phyloP scores from a whole-genome alignment of 192 early-diverging fungal genomes.

The Jimgerdemannia lactiflua region DNA sequence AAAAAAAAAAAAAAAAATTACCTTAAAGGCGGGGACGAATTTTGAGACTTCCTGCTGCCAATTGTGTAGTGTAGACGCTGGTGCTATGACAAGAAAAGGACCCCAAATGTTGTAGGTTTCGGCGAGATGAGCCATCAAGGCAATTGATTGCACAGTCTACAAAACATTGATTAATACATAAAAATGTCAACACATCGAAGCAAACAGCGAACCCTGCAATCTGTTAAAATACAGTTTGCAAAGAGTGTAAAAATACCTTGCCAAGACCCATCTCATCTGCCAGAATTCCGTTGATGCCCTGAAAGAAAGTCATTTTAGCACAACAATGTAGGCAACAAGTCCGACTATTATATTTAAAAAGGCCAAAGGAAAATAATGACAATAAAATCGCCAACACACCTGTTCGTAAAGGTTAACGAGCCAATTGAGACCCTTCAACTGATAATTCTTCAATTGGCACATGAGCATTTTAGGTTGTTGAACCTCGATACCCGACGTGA shows the following conservation, averaged over 20 bases:
- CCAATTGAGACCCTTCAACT: slow-evolving; percentile 85
- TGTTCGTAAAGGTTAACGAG: slow-evolving; percentile 84
- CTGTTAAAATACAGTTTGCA: too few relatives aligned
- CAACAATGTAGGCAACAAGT: not conserved
- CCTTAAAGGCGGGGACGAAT: slow-evolving; percentile 78
- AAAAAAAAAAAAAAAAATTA: slow-evolving; percentile 16
- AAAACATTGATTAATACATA: too few relatives aligned
- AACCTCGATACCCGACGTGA: slow-evolving; percentile 66
- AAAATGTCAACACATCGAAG: too few relatives aligned
- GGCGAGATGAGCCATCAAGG: slow-evolving; percentile 84
- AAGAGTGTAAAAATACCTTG: slow-evolving; percentile 16
- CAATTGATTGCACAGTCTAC: slow-evolving; percentile 88
- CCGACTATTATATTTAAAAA: not conserved
- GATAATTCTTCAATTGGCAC: slow-evolving; percentile 80
- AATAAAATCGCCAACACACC: slow-evolving; percentile 3
- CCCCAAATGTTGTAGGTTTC: slow-evolving; percentile 89
- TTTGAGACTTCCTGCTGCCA: slow-evolving; percentile 88
- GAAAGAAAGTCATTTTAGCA: not conserved
- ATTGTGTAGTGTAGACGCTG: slow-evolving; percentile 86
- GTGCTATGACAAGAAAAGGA: slow-evolving; percentile 87
- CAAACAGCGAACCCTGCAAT: too few relatives aligned
- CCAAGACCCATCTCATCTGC: slow-evolving; percentile 79
- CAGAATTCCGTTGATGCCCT: slow-evolving; percentile 86
- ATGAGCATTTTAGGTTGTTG: slow-evolving; percentile 84
- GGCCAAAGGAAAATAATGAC: not conserved